Evolutionary conservation across 2,329 filamentous ascomycete species (phyloP).

Genomic region (Coniochaeta prunicola): DNA sequence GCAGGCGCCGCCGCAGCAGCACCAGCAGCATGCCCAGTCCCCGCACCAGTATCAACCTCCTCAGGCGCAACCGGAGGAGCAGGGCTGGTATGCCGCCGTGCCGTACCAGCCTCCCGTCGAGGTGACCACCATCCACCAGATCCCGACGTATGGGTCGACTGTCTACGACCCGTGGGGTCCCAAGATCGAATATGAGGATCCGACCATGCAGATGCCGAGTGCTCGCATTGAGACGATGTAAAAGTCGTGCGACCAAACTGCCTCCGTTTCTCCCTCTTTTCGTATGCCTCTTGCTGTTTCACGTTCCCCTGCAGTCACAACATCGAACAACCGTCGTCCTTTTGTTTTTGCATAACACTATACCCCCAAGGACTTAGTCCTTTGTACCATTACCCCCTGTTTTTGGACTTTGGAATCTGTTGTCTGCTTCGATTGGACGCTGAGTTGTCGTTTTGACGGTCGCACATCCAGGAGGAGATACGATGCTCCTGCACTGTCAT

Average conservation of each 20-base stretch:
- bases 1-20: conserved; percentile 15
- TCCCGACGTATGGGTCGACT: conserved; percentile 41
- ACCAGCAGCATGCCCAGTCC: conserved; percentile 21
- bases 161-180: conserved; percentile 45
- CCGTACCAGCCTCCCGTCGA: conserved; percentile 52
- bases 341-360: conserved; percentile 3
- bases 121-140: conserved; percentile 41
- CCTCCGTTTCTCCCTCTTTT: conserved; percentile 4
- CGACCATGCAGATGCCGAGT: conserved; percentile 52
- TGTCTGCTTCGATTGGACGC: neutral
- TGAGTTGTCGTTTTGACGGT: neutral
- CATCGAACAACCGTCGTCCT: conserved; percentile 3
- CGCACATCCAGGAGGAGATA: neutral
- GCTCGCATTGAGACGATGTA: conserved; percentile 50
- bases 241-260: conserved; percentile 8
- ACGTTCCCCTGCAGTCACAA: neutral
- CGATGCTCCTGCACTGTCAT: too few species aligned
- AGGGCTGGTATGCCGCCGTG: conserved; percentile 43
- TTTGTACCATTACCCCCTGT: neutral
- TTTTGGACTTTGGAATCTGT: neutral
- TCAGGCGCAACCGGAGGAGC: conserved; percentile 26
- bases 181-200: conserved; percentile 52
- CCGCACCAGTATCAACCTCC: conserved; percentile 26
- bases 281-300: neutral
- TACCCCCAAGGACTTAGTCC: neutral